Conservation (phyloP, 1,284 basidiomycete genomes). For the Cryptococcus sp. region DNA sequence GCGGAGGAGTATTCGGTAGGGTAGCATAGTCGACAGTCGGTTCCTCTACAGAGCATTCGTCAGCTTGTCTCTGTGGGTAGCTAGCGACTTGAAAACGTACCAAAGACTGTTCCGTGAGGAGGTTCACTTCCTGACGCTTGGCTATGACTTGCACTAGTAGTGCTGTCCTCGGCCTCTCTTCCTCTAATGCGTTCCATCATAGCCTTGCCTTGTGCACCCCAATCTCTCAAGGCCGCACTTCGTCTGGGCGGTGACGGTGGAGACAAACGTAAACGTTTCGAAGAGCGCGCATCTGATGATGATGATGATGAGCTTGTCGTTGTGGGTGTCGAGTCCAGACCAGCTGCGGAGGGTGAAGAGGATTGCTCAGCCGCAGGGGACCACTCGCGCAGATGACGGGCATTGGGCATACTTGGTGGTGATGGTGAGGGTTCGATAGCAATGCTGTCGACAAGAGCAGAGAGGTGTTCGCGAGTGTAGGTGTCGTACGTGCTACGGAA, state of each 20-base stretch:
- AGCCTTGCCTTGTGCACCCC: constrained; percentile 41
- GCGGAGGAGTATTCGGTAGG: constrained; percentile 27
- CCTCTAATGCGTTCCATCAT: constrained; percentile 49
- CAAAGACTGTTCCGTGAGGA: constrained; percentile 6
- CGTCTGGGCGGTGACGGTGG: constrained; percentile 27
- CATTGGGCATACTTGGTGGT: constrained; percentile 53
- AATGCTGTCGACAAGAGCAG: constrained; percentile 85
- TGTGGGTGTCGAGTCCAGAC: constrained; percentile 14
- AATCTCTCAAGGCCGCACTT: constrained; percentile 28
- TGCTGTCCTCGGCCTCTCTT: constrained; percentile 37
- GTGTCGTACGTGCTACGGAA: constrained; percentile 90
- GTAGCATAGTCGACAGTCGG: constrained; percentile 32
- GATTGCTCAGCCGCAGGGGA: constrained; percentile 12
- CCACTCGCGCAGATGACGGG: constrained; percentile 24
- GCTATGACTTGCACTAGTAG: constrained; percentile 35
- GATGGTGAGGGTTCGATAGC: constrained; percentile 66
- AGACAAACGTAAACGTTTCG: constrained; percentile 38
- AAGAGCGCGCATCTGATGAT: constrained; percentile 31
- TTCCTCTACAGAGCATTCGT: constrained; percentile 11
- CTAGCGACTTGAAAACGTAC: constrained; percentile 5
- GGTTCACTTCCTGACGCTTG: constrained; percentile 15
- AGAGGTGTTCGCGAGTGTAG: constrained; percentile 86
- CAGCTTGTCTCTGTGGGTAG: constrained; percentile 4
- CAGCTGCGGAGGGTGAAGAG: constrained; percentile 14
- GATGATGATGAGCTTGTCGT: constrained; percentile 3